phyloP scores from a whole-genome alignment of 768 basidiomycete genomes.

The Nevesoporus exiguus region DNA sequence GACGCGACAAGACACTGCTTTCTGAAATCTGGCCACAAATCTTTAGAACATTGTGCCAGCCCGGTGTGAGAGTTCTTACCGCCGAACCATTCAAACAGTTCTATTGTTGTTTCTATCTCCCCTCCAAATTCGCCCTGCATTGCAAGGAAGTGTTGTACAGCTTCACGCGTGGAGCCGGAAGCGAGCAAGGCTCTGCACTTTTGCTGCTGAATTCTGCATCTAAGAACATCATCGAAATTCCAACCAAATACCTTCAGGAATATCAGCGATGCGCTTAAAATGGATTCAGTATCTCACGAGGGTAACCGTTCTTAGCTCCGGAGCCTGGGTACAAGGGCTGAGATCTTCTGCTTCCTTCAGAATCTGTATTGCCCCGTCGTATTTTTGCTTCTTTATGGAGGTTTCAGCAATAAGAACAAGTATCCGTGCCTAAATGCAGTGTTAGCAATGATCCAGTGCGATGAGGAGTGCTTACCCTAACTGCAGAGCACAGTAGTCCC shows the following conservation, averaged over 20 bases:
- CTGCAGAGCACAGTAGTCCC: background rate
- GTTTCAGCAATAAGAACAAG: conserved; percentile 1
- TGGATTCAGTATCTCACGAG: background rate
- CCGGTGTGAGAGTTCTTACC: background rate
- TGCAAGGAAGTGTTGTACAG: background rate
- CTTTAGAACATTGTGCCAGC: background rate
- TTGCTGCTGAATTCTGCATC: background rate
- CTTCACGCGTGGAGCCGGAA: background rate
- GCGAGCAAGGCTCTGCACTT: no score
- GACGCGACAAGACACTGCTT: no score
- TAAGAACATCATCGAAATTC: conserved; percentile 2
- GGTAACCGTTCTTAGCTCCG: background rate
- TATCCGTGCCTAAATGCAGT: background rate
- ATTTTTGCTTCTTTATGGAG: background rate
- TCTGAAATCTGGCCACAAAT: no score
- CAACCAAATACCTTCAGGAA: background rate
- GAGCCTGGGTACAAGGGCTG: background rate
- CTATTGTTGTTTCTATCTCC: background rate
- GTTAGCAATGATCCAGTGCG: background rate
- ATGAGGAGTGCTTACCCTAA: background rate
- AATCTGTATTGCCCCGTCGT: background rate
- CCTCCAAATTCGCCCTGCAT: no score
- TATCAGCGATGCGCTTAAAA: background rate
- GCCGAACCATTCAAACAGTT: background rate
- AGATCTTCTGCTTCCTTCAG: conserved; percentile 1